A percentile compares a stretch with the other conserved stretches of the same genome.
Evolutionary conservation across 1,284 basidiomycete genomes (phyloP).

Genomic region (Boletus albobrunnescens): DNA sequence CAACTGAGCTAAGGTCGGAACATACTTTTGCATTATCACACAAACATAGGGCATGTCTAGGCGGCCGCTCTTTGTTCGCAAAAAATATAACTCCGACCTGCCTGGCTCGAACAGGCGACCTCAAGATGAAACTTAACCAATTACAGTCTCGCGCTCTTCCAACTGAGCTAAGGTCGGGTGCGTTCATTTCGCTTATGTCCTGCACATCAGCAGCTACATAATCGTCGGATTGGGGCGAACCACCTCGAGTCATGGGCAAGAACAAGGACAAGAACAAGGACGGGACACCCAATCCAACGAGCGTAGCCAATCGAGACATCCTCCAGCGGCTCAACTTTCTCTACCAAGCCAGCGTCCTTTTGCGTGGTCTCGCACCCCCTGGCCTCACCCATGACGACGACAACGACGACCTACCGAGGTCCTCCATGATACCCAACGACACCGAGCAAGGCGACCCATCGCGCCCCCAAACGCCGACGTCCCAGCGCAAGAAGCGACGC

Average conservation of each 20-base stretch:
- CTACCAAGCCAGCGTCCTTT: constrained; percentile 72
- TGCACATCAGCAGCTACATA: too few relatives aligned
- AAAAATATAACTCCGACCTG: too few relatives aligned
- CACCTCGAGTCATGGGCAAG: constrained; percentile 59
- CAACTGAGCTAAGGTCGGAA: constrained; percentile 40
- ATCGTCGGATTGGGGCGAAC: too few relatives aligned
- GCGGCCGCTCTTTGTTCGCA: too few relatives aligned
- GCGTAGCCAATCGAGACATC: constrained; percentile 63
- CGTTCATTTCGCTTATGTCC: too few relatives aligned
- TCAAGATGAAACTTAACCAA: constrained; percentile 40
- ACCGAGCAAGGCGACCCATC: constrained; percentile 1
- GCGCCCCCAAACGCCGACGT: constrained; percentile 15
- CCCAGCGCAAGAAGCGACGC: constrained; percentile 28
- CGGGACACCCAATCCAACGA: constrained; percentile 52
- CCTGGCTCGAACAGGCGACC: constrained; percentile 58
- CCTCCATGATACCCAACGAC: neutral
- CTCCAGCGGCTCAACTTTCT: constrained; percentile 80
- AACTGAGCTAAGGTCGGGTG: constrained; percentile 40
- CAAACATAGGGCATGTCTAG: too few relatives aligned
- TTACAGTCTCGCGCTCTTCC: constrained; percentile 39
- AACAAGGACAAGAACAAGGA: constrained; percentile 55
- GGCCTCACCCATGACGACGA: neutral
- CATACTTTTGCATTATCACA: too few relatives aligned
- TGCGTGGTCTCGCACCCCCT: constrained; percentile 42
- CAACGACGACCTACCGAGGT: neutral